phyloP scores from a whole-genome alignment of 2,329 filamentous ascomycete species.

The Neonectria hederae region DNA sequence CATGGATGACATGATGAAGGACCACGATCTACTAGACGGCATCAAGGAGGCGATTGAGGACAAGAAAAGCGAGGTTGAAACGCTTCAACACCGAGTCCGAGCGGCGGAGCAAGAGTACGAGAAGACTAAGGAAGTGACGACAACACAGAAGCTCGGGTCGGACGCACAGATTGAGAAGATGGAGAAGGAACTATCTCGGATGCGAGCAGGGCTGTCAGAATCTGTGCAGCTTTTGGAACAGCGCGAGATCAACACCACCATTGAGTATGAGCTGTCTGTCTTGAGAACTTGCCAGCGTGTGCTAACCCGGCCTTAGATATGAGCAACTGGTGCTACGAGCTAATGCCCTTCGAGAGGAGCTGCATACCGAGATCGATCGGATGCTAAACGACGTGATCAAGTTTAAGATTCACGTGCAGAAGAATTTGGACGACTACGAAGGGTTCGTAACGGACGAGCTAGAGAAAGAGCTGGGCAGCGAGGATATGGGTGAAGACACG shows the following conservation, averaged over 20 bases:
- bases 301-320: constrained; percentile 65
- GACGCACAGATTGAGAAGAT: constrained; percentile 98
- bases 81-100: constrained; percentile 85
- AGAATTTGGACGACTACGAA: constrained; percentile 92
- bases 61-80: constrained; percentile 91
- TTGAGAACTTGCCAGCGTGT: background rate
- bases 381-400: constrained; percentile 98
- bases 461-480: constrained; percentile 81
- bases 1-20: constrained; percentile 92
- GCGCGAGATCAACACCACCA: constrained; percentile 94
- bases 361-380: constrained; percentile 96
- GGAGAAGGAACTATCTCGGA: constrained; percentile 96
- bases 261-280: constrained; percentile 78
- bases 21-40: constrained; percentile 90
- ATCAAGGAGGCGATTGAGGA: constrained; percentile 98
- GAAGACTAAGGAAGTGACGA: constrained; percentile 86
- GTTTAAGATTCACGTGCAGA: constrained; percentile 98
- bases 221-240: constrained; percentile 93
- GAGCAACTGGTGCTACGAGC: constrained; percentile 90
- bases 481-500: constrained; percentile 65
- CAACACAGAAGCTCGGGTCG: constrained; percentile 85
- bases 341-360: constrained; percentile 87
- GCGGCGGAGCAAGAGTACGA: constrained; percentile 94
- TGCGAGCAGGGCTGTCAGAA: constrained; percentile 84
- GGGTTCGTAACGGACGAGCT: constrained; percentile 92